Conservation (phyloP, 1,284 basidiomycete genomes). For the Ganoderma lingzhi region DNA sequence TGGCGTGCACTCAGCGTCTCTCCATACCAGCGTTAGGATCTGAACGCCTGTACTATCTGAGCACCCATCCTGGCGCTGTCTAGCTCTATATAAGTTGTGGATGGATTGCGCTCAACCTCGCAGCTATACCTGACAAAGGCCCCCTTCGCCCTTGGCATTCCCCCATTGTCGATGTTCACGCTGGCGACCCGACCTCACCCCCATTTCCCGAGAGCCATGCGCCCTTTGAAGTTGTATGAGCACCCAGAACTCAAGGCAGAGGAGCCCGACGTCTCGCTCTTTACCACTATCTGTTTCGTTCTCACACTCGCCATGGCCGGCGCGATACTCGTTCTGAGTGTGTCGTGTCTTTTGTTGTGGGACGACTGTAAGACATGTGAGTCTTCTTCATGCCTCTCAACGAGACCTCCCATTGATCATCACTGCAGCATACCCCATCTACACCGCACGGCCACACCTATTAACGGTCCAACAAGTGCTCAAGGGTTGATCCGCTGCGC, state of each 20-base stretch:
- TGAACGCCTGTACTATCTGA: slow-evolving; percentile 17
- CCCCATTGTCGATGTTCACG: neutral
- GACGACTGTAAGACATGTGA: slow-evolving; percentile 39
- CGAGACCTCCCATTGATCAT: slow-evolving; percentile 7
- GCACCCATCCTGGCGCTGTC: slow-evolving; percentile 21
- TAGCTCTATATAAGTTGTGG: slow-evolving; percentile 20
- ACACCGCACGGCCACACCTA: slow-evolving; percentile 22
- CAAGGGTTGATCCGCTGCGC: slow-evolving; percentile 10
- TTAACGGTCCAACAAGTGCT: slow-evolving; percentile 28
- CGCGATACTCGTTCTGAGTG: slow-evolving; percentile 37
- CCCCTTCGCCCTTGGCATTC: slow-evolving; percentile 2
- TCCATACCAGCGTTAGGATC: slow-evolving; percentile 14
- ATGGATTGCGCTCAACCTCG: neutral
- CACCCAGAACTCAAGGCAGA: slow-evolving; percentile 38
- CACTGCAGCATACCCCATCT: slow-evolving; percentile 18
- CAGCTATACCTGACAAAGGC: slow-evolving; percentile 8
- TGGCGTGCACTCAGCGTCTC: slow-evolving; percentile 16
- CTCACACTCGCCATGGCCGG: slow-evolving; percentile 35
- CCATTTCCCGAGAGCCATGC: slow-evolving; percentile 27
- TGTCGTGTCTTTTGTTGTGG: slow-evolving; percentile 37
- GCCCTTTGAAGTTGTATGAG: slow-evolving; percentile 37
- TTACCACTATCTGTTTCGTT: slow-evolving; percentile 42
- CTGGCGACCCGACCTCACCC: slow-evolving; percentile 4
- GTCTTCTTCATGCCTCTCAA: slow-evolving; percentile 11
- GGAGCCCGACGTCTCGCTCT: slow-evolving; percentile 36